Percentiles rank a stretch among this genome's conserved stretches.
Conservation (phyloP, 208 protist genomes). For the Naegleria gruberi region DNA sequence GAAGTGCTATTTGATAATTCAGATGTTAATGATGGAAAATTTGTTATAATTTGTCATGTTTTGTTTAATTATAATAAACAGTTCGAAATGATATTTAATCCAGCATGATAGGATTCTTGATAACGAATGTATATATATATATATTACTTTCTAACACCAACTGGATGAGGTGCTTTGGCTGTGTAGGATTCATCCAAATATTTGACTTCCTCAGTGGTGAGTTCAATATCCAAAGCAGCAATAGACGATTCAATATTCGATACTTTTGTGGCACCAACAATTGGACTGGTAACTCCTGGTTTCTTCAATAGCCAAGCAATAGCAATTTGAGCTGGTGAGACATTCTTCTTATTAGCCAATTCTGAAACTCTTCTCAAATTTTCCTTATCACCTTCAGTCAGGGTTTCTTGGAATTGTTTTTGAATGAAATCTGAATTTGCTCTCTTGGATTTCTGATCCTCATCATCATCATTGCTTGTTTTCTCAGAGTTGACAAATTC, state of each 20-base stretch:
- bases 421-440: neutral
- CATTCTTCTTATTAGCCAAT: neutral
- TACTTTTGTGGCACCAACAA: neutral
- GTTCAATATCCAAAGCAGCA: neutral
- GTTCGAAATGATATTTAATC: too few relatives aligned
- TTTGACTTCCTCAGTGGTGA: neutral
- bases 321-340: neutral
- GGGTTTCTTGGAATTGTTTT: neutral
- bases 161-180: neutral
- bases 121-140: too few relatives aligned
- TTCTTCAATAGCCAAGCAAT: neutral
- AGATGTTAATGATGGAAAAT: too few relatives aligned
- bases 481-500: neutral
- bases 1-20: too few relatives aligned
- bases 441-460: neutral
- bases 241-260: neutral
- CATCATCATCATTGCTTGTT: too few relatives aligned
- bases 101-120: too few relatives aligned
- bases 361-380: neutral
- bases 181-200: neutral
- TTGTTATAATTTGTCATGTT: too few relatives aligned
- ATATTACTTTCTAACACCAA: too few relatives aligned
- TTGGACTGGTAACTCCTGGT: neutral
- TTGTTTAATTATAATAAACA: too few relatives aligned
- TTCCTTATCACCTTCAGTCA: neutral